Percentiles rank a stretch among this genome's conserved stretches.
Conservation (phyloP, 1,284 basidiomycete genomes). For the Porogramme epimiltina region DNA sequence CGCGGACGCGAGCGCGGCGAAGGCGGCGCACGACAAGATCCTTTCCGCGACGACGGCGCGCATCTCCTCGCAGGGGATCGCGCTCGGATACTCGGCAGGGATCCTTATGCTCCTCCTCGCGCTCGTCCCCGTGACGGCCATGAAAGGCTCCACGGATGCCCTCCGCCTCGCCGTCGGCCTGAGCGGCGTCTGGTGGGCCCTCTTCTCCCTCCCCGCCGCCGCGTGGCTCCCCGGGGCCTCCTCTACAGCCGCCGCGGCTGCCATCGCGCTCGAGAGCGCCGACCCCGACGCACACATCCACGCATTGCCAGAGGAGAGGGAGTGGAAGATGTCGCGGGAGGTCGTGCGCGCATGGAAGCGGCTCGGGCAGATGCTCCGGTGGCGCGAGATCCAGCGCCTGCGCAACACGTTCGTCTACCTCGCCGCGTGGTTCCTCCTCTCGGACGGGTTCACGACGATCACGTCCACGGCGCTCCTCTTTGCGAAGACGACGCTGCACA, state of each 20-base stretch:
- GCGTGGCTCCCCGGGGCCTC: slow-evolving; percentile 62
- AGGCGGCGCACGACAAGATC: slow-evolving; percentile 33
- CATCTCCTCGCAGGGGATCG: slow-evolving; percentile 83
- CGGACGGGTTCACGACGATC: slow-evolving; percentile 85
- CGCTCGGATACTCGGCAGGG: slow-evolving; percentile 80
- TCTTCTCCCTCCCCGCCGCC: slow-evolving; percentile 76
- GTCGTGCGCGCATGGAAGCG: slow-evolving; percentile 67
- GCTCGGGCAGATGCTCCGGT: slow-evolving; percentile 68
- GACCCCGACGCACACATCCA: slow-evolving; percentile 10
- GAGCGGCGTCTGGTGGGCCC: slow-evolving; percentile 84
- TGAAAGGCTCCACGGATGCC: slow-evolving; percentile 72
- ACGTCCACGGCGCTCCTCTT: slow-evolving; percentile 84
- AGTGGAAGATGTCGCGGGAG: slow-evolving; percentile 53
- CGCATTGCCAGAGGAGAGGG: slow-evolving; percentile 19
- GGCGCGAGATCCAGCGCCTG: slow-evolving; percentile 70
- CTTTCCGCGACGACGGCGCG: slow-evolving; percentile 74
- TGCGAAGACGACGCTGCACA: slow-evolving; percentile 77
- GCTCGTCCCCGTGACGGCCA: slow-evolving; percentile 68
- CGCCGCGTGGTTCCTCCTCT: slow-evolving; percentile 89
- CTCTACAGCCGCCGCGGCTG: slow-evolving; percentile 7
- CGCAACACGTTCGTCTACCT: slow-evolving; percentile 86
- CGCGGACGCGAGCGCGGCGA: slow-evolving; percentile 20
- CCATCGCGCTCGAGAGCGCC: slow-evolving; percentile 18
- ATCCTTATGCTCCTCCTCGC: slow-evolving; percentile 72
- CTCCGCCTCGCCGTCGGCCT: slow-evolving; percentile 79